Evolutionary conservation across 1,284 basidiomycete species (phyloP), one percentile per base, ranked within the genome.

Genomic region (Leucoagaricus sp.): DNA sequence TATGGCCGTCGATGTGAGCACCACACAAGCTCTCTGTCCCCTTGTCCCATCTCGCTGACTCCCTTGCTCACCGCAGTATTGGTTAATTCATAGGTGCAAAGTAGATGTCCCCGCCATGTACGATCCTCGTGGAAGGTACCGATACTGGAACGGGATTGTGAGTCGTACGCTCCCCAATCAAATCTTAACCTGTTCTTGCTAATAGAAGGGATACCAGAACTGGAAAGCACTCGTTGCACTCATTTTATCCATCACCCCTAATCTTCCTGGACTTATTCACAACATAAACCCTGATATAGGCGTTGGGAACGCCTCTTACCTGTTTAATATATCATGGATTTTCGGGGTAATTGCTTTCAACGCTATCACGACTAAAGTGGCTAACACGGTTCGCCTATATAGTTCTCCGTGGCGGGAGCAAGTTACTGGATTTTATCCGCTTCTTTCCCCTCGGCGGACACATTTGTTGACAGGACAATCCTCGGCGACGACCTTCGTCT

Each of bases 61-160:
- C 21, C 17, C 12, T 19, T 51, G 55, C 44, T 60, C 55, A 10
- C 53, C 50, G 33, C 55, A 87, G 85, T 87, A 85, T 63, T 88
- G 83, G 85, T 64, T 89, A 26, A 72, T 89, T 3, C 87, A 87
- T 64, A 74, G 67, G 58, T 72, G 85, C 53, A 80, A 78, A 29
- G 83, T 88, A 9, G 85, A 88, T 58, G 85, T 90, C 5, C 84
- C 84, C 21, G 80, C 85, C 0, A 87, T 89, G 85, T 90, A 88
- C 62, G 76, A 82, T 60, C 87, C 86, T 6, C 71, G 79, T 47
- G 85, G 86, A 6, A 76, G 83, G 46, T 90, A 89, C 66, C 71
- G 77, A 21, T 90, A 89, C 64, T 79, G 75, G 65, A 75, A 78
- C 53, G 87, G 88, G 48, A 80, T 84, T 49, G 87, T 89, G 64